These are phyloP conservation scores for Trichomonascaceae sp. DNA, from an alignment of 1,139 yeast species.

Conservation along the genomic window DNA sequence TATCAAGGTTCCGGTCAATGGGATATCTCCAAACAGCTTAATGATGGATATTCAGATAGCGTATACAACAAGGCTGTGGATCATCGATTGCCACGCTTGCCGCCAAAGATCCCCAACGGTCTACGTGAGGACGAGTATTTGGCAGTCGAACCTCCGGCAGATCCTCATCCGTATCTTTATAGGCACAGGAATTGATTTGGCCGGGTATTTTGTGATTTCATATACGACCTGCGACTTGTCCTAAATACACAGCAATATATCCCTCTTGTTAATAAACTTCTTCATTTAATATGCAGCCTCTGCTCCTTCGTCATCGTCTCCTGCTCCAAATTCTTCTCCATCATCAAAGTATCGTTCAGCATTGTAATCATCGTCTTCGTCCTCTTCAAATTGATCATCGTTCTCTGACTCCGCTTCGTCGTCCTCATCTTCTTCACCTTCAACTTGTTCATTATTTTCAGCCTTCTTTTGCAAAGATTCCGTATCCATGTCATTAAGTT, in stretches of 20 bases:
- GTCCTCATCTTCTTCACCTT: conserved; percentile 48
- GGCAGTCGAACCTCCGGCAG: conserved; percentile 19
- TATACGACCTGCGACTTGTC: background rate
- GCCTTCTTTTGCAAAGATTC: conserved; percentile 33
- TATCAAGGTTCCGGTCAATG: conserved; percentile 25
- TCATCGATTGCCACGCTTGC: conserved; percentile 21
- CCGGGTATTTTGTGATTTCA: background rate
- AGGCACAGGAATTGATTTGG: background rate
- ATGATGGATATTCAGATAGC: conserved; percentile 33
- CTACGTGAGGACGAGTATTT: conserved; percentile 26
- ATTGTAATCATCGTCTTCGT: conserved; percentile 69
- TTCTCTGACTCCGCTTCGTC: conserved; percentile 71
- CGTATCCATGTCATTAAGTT: conserved; percentile 24
- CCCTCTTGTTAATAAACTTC: conserved; percentile 26
- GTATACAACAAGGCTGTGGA: conserved; percentile 23
- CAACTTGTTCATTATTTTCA: conserved; percentile 47
- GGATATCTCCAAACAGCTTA: conserved; percentile 29
- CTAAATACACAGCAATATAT: background rate
- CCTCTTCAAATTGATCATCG: conserved; percentile 72
- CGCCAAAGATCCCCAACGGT: conserved; percentile 30
- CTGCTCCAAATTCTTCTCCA: conserved; percentile 42
- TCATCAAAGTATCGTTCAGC: conserved; percentile 51
- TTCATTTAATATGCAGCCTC: conserved; percentile 58
- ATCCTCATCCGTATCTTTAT: conserved; percentile 18
- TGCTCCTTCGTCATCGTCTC: conserved; percentile 49